Base-by-base conservation (phyloP, 164 flowering plant genomes). In the Chimonanthus praecox region DNA sequence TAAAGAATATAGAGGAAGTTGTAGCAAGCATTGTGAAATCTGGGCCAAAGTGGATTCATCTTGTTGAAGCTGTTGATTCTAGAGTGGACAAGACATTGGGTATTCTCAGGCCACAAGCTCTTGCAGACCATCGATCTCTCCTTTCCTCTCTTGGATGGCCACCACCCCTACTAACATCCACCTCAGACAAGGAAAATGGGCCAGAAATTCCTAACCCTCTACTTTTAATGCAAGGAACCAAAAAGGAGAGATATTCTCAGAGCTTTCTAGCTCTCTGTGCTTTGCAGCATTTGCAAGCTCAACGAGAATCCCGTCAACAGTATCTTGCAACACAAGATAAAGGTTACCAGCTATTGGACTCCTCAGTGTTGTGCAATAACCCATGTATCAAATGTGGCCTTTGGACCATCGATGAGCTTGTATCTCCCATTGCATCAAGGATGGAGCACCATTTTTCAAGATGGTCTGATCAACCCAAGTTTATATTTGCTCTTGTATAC, bases 101-200 rank as follows among this genome's bases (percentile, higher is more conserved):
- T 74, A 61, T 75, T 78, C 81, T 89, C 45, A 79, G 90, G 67
- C 80, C 84, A 7, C 87, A 87, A 77, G 83, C 83, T 65, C 76
- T 87, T 79, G 84, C 92, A 62, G 92, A 89, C 78, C 85, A 90
- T 60, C 82, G 92, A 60, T 67, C 79, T 68, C 85, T 90, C 77
- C 85, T 88, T 45, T 70, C 79, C 63, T 89, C 90, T 69, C 67
- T 90, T 13, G 89, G 90, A 71, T 91, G 96, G 96, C 96, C 96
- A 45, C 92, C 93, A 9, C 81, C 83, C 50, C 81, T 90, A 67
- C 48, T 77, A 47, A 70, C 85, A 4, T 70, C 85, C 21, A 80
- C 78, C 70, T 54, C 49, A 3, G 85, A 80, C 47, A 69, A 64
- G 20, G 83, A 74, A 58, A 79, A 72, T 18, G 70, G 77, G 10